These are phyloP conservation scores for Ascochyta viciae-villosae DNA, from an alignment of 2,329 filamentous ascomycete genomes.

Conservation along the genomic window DNA sequence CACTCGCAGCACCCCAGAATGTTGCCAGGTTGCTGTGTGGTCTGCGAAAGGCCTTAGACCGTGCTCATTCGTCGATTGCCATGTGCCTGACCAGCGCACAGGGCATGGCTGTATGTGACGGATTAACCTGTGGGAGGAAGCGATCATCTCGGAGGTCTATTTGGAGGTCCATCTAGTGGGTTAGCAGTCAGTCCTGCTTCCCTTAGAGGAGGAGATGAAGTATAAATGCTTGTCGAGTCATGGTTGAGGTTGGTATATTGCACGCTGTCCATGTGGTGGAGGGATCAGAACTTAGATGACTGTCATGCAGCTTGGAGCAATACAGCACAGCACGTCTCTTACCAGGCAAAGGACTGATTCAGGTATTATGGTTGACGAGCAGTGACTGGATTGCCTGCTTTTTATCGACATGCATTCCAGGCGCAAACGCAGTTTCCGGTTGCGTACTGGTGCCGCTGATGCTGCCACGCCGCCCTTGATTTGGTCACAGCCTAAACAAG, in stretches of 20 bases:
- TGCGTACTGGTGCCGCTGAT: background rate
- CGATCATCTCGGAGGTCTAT: slow-evolving; percentile 44
- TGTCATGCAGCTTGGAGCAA: background rate
- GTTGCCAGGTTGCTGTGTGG: slow-evolving; percentile 29
- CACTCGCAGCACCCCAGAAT: slow-evolving; percentile 37
- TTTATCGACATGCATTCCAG: too few relatives aligned
- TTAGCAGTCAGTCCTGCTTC: slow-evolving; percentile 19
- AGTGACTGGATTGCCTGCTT: too few relatives aligned
- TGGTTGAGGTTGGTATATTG: background rate
- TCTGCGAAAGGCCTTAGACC: slow-evolving; percentile 19
- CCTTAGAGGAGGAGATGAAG: background rate
- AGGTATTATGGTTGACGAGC: too few relatives aligned
- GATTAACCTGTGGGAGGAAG: slow-evolving; percentile 28
- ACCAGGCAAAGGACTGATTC: too few relatives aligned
- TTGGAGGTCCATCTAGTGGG: slow-evolving; percentile 31
- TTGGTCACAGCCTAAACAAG: too few relatives aligned
- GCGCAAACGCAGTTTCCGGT: too few relatives aligned
- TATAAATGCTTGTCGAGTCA: slow-evolving; percentile 10
- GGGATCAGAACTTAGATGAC: background rate
- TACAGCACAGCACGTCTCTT: too few relatives aligned
- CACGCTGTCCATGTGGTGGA: background rate
- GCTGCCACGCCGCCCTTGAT: background rate
- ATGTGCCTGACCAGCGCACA: slow-evolving; percentile 40
- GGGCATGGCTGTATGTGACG: slow-evolving; percentile 44
- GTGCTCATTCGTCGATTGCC: slow-evolving; percentile 36